These are phyloP conservation scores for Hypocrella siamensis DNA, from an alignment of 2,329 filamentous ascomycete genomes.

Conservation along the genomic window DNA sequence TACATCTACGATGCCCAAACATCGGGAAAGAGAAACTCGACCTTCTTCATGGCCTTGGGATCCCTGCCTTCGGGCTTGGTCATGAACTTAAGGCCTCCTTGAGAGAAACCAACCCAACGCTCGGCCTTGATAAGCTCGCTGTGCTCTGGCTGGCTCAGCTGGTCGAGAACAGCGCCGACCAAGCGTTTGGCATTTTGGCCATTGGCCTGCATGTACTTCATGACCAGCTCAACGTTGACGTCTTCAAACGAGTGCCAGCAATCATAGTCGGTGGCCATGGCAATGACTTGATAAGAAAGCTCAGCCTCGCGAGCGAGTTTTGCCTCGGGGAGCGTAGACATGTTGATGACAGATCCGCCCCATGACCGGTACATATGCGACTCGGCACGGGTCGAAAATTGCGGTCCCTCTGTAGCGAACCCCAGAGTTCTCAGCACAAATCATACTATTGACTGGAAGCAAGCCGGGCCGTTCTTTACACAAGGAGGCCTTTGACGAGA, in stretches of 20 bases:
- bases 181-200: slow-evolving; percentile 73
- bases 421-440: slow-evolving; percentile 1
- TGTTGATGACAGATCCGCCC: slow-evolving; percentile 95
- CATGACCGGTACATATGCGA: slow-evolving; percentile 88
- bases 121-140: slow-evolving; percentile 60
- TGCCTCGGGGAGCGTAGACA: slow-evolving; percentile 88
- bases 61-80: slow-evolving; percentile 64
- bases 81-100: slow-evolving; percentile 66
- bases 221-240: slow-evolving; percentile 93
- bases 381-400: slow-evolving; percentile 93
- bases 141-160: slow-evolving; percentile 65
- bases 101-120: slow-evolving; percentile 62
- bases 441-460: not conserved
- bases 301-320: slow-evolving; percentile 95
- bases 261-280: slow-evolving; percentile 99
- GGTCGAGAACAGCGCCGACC: slow-evolving; percentile 74
- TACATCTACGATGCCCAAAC: slow-evolving; percentile 43
- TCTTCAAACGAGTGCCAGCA: slow-evolving; percentile 80
- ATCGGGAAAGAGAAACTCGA: slow-evolving; percentile 77
- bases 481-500: too few species aligned
- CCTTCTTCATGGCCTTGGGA: slow-evolving; percentile 59
- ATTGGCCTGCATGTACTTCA: slow-evolving; percentile 92
- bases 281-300: slow-evolving; percentile 95
- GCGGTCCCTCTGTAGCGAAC: slow-evolving; percentile 61
- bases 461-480: too few species aligned